Conservation (phyloP, 2,329 filamentous ascomycete species). For the Pseudovirgaria hyperparasitica region DNA sequence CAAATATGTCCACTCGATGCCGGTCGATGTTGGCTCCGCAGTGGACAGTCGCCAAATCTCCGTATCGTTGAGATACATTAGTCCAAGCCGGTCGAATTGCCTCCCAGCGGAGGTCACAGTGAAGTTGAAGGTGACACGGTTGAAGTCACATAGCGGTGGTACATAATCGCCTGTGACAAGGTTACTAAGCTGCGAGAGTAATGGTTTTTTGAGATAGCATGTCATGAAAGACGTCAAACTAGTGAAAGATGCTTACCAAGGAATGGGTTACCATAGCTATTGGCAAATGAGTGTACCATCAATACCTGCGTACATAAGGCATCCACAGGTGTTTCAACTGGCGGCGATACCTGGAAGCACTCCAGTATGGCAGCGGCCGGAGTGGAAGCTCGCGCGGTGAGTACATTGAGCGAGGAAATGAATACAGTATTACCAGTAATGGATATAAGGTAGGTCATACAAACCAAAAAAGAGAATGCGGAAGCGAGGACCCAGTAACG, state of each 20-base stretch:
- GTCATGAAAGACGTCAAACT: neutral
- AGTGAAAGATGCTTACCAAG: constrained; percentile 38
- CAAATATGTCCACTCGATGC: constrained; percentile 63
- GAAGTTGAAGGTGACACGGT: constrained; percentile 63
- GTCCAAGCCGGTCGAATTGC: constrained; percentile 64
- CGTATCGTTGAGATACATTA: constrained; percentile 63
- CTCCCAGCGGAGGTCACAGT: constrained; percentile 58
- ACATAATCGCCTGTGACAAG: constrained; percentile 42
- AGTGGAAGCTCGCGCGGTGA: too few relatives aligned
- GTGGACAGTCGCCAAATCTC: constrained; percentile 80
- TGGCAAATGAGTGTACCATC: constrained; percentile 59
- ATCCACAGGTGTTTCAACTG: constrained; percentile 40
- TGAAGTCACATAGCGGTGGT: constrained; percentile 58
- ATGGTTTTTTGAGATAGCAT: constrained; percentile 2
- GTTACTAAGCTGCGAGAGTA: neutral
- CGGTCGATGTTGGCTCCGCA: constrained; percentile 58
- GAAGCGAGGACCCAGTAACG: too few relatives aligned
- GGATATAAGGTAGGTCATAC: too few relatives aligned
- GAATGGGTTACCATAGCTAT: constrained; percentile 62
- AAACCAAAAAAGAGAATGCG: too few relatives aligned
- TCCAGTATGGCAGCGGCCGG: constrained; percentile 32
- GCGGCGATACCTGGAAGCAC: constrained; percentile 58
- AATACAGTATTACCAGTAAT: too few relatives aligned
- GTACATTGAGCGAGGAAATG: too few relatives aligned
- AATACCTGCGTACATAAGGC: constrained; percentile 42